Evolutionary conservation across 768 basidiomycete genomes (phyloP).

Genomic region (Termitomyces heimii): DNA sequence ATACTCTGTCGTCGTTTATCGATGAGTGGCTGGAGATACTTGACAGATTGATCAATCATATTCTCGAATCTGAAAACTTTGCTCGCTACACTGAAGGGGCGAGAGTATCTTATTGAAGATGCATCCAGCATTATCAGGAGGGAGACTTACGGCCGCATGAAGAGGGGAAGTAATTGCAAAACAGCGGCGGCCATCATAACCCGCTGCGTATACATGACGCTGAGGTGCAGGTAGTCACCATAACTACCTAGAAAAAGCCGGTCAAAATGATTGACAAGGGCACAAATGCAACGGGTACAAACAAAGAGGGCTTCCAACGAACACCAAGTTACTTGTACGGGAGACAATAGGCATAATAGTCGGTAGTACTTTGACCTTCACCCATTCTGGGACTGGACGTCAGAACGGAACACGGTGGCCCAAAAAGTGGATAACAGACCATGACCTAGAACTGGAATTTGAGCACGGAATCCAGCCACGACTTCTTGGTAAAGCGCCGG

Average conservation of each 20-base stretch:
- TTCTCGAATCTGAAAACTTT: slow-evolving; percentile 5
- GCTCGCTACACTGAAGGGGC: slow-evolving; percentile 4
- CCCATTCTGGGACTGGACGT: slow-evolving; percentile 16
- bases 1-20: slow-evolving; percentile 7
- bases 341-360: slow-evolving; percentile 22
- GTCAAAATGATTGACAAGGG: slow-evolving; percentile 3
- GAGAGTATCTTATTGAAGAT: background rate
- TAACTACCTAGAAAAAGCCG: slow-evolving; percentile 12
- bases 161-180: slow-evolving; percentile 25
- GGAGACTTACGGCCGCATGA: slow-evolving; percentile 27
- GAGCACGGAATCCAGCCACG: background rate
- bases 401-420: background rate
- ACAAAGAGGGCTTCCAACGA: slow-evolving; percentile 30
- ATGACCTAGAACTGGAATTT: background rate
- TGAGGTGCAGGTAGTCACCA: too few species aligned
- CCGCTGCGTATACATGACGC: slow-evolving; percentile 19
- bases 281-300: background rate
- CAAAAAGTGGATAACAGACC: background rate
- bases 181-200: slow-evolving; percentile 20
- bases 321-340: slow-evolving; percentile 25
- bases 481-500: background rate
- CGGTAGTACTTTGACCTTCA: slow-evolving; percentile 12
- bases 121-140: too few species aligned
- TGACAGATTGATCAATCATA: background rate
- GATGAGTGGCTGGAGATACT: slow-evolving; percentile 11